Base-by-base conservation (phyloP, 2,329 filamentous ascomycete genomes). In the Hymenoscyphus infarciens region DNA sequence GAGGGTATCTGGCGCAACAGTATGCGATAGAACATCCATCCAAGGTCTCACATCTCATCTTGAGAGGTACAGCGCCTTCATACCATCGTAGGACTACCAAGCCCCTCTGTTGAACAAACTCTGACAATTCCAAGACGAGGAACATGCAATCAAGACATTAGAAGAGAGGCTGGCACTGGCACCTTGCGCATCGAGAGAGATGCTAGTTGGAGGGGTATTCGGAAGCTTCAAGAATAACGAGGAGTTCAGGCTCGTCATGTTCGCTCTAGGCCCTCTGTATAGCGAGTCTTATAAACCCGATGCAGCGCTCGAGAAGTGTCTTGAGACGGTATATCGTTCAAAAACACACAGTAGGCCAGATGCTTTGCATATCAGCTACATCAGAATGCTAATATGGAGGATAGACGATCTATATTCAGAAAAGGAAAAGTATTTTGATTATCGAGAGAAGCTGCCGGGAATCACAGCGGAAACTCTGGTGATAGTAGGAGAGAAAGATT, bases 301-400 rank as follows among this genome's bases (percentile, higher is more conserved):
- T 59, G 67, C 67, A 0, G 75, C 71, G 1, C 61, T 78, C 57
- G 63, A 64, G 54, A 71, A 67, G 7, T 72, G 68, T 22, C 63
- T 77, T 0, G 57, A 67, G 5, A 75, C 68, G 1, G 69, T 73
- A 3, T 77, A 75, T 60, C 72, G 75, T 10, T 74, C 76, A 1
- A 73, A 76, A 59, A 71, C 74, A 3, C 75, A 77, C 25, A 77
- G 75, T 76, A n/a, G n/a, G n/a, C n/a, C n/a, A n/a, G n/a, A n/a
- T n/a, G n/a, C n/a, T n/a, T n/a, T n/a, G n/a, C n/a, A n/a, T n/a
- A n/a, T n/a, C n/a, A n/a, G n/a, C n/a, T n/a, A n/a, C n/a, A n/a
- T n/a, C n/a, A n/a, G 15, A 3, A 2, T 0, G 13, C 11, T 11
- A 29, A 55, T 27, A 19, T 16, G 2, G 2, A 31, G 5, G n/a